These are phyloP conservation scores for Clarireedia hainanense DNA, from an alignment of 2,329 filamentous ascomycete species.

Conservation along the genomic window DNA sequence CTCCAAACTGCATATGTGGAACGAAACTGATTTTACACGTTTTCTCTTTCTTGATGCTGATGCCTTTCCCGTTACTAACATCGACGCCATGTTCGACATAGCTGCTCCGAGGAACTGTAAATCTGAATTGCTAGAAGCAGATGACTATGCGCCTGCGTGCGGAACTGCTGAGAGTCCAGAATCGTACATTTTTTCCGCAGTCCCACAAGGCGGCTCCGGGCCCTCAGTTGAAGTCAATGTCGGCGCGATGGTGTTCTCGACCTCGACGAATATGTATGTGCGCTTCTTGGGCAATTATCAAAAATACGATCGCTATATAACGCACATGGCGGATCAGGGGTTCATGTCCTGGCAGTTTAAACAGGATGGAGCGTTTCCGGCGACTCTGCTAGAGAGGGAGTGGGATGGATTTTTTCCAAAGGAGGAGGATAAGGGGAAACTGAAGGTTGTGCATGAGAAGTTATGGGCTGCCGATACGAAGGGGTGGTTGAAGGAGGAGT, in stretches of 20 bases:
- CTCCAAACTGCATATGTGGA: constrained; percentile 15
- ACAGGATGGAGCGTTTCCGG: constrained; percentile 2
- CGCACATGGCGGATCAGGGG: constrained; percentile 8
- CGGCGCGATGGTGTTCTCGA: constrained; percentile 4
- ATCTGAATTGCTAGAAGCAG: background rate
- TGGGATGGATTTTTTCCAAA: constrained; percentile 6
- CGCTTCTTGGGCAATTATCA: constrained; percentile 1
- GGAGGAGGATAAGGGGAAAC: background rate
- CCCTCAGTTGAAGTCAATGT: constrained; percentile 1
- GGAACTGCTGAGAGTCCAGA: background rate
- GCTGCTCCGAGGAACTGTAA: constrained; percentile 5
- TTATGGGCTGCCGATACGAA: background rate
- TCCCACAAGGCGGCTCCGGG: background rate
- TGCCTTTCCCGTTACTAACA: constrained; percentile 13
- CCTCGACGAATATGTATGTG: background rate
- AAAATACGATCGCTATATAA: background rate
- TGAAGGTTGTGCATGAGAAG: constrained; percentile 9
- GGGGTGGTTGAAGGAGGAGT: constrained; percentile 4
- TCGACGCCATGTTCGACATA: constrained; percentile 13
- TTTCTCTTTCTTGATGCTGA: constrained; percentile 11
- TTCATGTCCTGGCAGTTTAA: constrained; percentile 7
- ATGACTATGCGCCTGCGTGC: background rate
- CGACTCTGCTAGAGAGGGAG: background rate
- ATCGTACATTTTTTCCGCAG: background rate
- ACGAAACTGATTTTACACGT: constrained; percentile 10